phyloP scores from a whole-genome alignment of 2,329 filamentous ascomycete species.

The Zymoseptoria brevis region DNA sequence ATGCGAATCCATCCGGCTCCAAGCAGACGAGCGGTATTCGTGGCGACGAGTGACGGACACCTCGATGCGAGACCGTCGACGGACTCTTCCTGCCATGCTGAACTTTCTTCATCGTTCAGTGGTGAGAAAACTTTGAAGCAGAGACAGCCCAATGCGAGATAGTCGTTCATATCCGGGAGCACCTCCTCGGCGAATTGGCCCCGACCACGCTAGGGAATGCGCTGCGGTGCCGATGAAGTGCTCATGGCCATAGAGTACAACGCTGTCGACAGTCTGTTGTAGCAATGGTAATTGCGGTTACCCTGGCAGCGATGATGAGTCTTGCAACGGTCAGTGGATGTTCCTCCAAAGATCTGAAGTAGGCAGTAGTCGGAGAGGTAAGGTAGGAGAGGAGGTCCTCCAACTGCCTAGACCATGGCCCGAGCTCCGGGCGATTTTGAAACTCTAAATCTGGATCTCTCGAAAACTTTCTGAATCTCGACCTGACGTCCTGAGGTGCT shows the following conservation, averaged over 20 bases:
- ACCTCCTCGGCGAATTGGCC: not conserved
- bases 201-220: not conserved
- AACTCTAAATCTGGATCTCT: not conserved
- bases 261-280: too few species aligned
- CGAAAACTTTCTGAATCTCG: not conserved
- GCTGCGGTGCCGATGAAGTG: too few species aligned
- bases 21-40: conserved; percentile 7
- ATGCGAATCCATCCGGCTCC: conserved; percentile 18
- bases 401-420: not conserved
- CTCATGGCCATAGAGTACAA: too few species aligned
- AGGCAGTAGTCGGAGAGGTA: too few species aligned
- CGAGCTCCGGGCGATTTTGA: not conserved
- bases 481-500: not conserved
- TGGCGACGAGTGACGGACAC: not conserved
- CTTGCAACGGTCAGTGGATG: too few species aligned
- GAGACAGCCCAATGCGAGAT: conserved; percentile 21
- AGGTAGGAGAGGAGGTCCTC: too few species aligned
- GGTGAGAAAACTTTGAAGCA: conserved; percentile 7
- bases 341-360: too few species aligned
- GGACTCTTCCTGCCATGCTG: not conserved
- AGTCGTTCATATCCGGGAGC: conserved; percentile 16
- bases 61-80: not conserved
- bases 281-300: too few species aligned
- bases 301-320: too few species aligned
- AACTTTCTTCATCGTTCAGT: not conserved